Conservation (phyloP, 2,329 filamentous ascomycete genomes). For the Chrysosporium queenslandicum region DNA sequence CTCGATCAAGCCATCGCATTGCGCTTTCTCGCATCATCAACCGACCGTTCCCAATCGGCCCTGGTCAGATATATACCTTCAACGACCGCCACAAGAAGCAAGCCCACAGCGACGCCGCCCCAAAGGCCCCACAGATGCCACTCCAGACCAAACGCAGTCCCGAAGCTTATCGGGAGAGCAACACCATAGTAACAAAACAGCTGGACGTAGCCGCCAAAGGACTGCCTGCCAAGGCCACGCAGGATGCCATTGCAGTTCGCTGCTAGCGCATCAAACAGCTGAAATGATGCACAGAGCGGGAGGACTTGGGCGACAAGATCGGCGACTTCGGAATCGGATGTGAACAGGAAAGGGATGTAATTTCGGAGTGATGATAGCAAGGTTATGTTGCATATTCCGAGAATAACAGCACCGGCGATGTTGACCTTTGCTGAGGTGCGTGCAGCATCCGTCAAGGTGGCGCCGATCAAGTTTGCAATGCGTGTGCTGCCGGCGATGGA, state of each 20-base stretch:
- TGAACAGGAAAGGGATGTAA: constrained; percentile 68
- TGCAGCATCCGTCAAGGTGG: constrained; percentile 68
- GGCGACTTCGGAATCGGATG: constrained; percentile 61
- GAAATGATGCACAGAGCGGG: constrained; percentile 76
- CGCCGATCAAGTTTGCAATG: constrained; percentile 85
- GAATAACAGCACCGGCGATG: constrained; percentile 53
- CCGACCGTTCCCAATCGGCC: constrained; percentile 49
- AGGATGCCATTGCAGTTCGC: constrained; percentile 75
- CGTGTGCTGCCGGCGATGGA: constrained; percentile 81
- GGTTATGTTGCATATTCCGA: constrained; percentile 71
- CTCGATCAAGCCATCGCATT: constrained; percentile 41
- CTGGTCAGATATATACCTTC: constrained; percentile 49
- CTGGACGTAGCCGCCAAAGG: constrained; percentile 82
- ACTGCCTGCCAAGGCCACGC: constrained; percentile 76
- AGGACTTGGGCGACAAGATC: constrained; percentile 58
- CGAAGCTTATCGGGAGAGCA: constrained; percentile 74
- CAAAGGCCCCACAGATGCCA: constrained; percentile 77
- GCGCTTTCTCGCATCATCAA: constrained; percentile 49
- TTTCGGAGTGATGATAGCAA: constrained; percentile 59
- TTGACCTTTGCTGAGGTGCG: constrained; percentile 71
- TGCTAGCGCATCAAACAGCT: constrained; percentile 75
- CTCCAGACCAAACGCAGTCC: constrained; percentile 61
- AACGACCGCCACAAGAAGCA: constrained; percentile 48
- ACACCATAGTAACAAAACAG: constrained; percentile 77
- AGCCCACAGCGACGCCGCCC: constrained; percentile 64